Evolutionary conservation across 1,139 yeast genomes (phyloP), one percentile per base, ranked within the genome.

Genomic region (Yamadazyma membranifaciens): DNA sequence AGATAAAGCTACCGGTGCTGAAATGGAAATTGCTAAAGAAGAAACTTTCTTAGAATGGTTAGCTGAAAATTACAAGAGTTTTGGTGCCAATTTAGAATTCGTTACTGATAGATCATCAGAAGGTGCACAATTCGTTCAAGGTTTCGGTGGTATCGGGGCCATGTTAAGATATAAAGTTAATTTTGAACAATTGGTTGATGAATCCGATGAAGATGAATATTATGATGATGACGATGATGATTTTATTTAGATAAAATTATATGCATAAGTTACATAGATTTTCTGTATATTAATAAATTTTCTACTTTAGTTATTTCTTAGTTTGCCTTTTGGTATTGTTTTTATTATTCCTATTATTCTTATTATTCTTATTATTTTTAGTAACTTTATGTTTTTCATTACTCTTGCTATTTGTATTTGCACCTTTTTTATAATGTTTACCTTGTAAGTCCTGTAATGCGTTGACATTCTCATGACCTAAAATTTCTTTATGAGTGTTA

Each of bases 141-240:
- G 98, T 46, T 92, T 92, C 59, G 98, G 98, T 84, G 98, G 98
- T 72, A 80, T 92, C 53, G 98, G 98, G 65, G 97, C 96, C 45
- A 65, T 92, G 58, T 76, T 92, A 65, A 88, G 98, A 73, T 92
- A 92, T 71, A 89, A 89, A 70, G 94, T 92, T 55, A 92, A 92
- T 72, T 92, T 92, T 60, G 98, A 92, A 62, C 96, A 88, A 73
- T 79, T 92, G 64, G 86, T 71, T 37, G 96, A 89, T 44, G 97
- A 87, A 50, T 80, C 87, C 45, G 96, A 87, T 49, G 96, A 87
- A 57, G 78, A 72, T 51, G 96, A 88, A 63, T 89, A 87, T 65
- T 88, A 81, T 64, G 89, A 81, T 62, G 88, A 83, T 53, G 74
- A 69, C 58, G 87, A 80, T 51, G 83, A 75, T 53, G 83, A 75